Evolutionary conservation across 1,284 basidiomycete genomes (phyloP), one percentile per base, ranked within the genome.

Genomic region (Blastosporella zonata): DNA sequence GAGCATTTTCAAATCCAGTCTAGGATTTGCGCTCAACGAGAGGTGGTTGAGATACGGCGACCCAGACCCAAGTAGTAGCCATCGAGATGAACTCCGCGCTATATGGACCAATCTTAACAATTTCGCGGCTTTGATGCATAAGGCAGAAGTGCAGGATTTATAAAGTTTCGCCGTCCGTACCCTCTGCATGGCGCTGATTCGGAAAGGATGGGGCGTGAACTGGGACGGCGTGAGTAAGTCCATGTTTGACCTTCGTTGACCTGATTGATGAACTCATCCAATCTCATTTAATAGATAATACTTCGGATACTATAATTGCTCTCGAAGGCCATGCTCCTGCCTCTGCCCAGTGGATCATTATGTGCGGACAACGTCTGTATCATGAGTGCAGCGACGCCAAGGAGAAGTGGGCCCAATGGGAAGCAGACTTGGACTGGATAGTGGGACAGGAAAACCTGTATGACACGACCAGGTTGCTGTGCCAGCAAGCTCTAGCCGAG

Each of bases 11-110:
- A 21, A 29, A n/a, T 9, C 10, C 2, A 5, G 22, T 13, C 18
- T 42, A 15, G 29, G 13, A 6, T 42, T n/a, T 33, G 17, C 28
- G 15, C 12, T 42, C 4, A 15, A 31, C 4, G 40, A 42, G 40
- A 42, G 40, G 29, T 29, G 27, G 40, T 42, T 42, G 27, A 28
- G 23, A 41, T 42, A 42, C 15, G 40, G 6, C 2, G 29, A 29
- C 28, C 40, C 40, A 31, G 40, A 42, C 18, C 6, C 20, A n/a
- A 17, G 40, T n/a, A 13, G 3, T 23, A 21, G 12, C 18, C 1
- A 10, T 1, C 29, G 17, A 21, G n/a, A 29, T n/a, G 27, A 42
- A 9, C 2, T 13, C 28, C 25, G 25, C 20, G 10, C 29, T 12
- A 17, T 18, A 13, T 42, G 40, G 40, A 31, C 28, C 18, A 42